Base-by-base conservation (phyloP, 2,329 filamentous ascomycete species). In the Monilinia aucupariae region DNA sequence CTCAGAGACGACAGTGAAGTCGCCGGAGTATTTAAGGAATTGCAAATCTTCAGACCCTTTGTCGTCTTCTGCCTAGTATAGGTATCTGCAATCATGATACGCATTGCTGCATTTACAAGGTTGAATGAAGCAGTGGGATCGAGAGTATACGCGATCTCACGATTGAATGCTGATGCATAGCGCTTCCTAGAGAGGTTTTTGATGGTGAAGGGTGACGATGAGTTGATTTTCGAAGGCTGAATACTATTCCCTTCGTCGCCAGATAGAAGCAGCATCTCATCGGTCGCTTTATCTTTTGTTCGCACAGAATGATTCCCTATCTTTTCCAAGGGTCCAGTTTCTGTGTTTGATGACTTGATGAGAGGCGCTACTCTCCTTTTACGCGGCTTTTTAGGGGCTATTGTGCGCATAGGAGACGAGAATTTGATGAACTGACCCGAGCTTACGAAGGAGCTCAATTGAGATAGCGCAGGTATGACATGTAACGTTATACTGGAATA, bases 31-130 rank as follows among this genome's bases (percentile, higher is more conserved):
- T 63, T 66, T 4, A 43, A 58, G 30, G 60, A 55, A 39, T 63
- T 66, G 9, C 63, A n/a, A 32, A 69, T 7, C n/a, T 62, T 30
- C 15, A 71, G n/a, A 10, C 49, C 64, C 17, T 53, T 54, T 8
- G 58, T 41, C 8, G 41, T 59, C 25, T 10, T 51, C 13, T 61
- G 43, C 8, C 47, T 34, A n/a, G 13, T 39, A 20, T 49, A 41
- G 30, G 52, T 45, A 4, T 66, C 66, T 15, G 63, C 52, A 52
- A 69, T 61, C 5, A 70, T 32, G 12, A 61, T 59, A 48, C 58
- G 64, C 12, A 69, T 50, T 13, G 64, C 65, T 17, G 50, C 48
- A 37, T 64, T 63, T 1, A 61, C 48, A 3, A 70, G 59, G 12
- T 62, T 62, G 17, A 45, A 61, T 41, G 61, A 53, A 30, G 32